Percentiles rank a stretch among this genome's conserved stretches.
Evolutionary conservation across 805 yeast genomes (phyloP).

Genomic region (Kazachstania viticola): DNA sequence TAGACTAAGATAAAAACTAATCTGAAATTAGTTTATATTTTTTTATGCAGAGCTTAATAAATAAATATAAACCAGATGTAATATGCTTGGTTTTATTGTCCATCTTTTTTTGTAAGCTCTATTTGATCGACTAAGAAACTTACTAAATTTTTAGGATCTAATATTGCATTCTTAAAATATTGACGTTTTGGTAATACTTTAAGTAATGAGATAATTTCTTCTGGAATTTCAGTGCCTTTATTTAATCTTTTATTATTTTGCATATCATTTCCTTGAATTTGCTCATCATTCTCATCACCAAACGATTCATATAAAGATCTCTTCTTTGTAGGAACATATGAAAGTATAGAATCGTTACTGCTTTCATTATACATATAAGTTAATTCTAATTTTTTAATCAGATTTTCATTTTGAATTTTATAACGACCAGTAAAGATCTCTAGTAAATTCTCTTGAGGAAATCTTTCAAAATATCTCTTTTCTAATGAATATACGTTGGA

Average conservation of each 20-base stretch:
- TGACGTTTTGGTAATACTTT: slow-evolving; percentile 25
- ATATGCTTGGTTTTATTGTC: too few relatives aligned
- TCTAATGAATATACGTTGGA: slow-evolving; percentile 57
- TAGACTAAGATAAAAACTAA: too few relatives aligned
- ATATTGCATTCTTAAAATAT: slow-evolving; percentile 22
- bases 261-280: not conserved
- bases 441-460: slow-evolving; percentile 43
- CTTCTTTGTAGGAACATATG: not conserved
- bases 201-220: slow-evolving; percentile 18
- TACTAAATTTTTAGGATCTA: slow-evolving; percentile 22
- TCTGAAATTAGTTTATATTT: too few relatives aligned
- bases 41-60: too few relatives aligned
- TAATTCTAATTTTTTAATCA: slow-evolving; percentile 24
- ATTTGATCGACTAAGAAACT: slow-evolving; percentile 22
- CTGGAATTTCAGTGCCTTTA: slow-evolving; percentile 11
- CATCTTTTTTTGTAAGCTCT: slow-evolving; percentile 13
- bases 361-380: slow-evolving; percentile 25
- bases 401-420: slow-evolving; percentile 25
- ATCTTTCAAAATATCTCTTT: slow-evolving; percentile 49
- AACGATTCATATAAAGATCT: not conserved
- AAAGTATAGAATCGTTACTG: too few relatives aligned
- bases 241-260: slow-evolving; percentile 7
- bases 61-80: too few relatives aligned
- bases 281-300: not conserved
- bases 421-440: slow-evolving; percentile 29